These are phyloP conservation scores for Neodidymelliopsis sp. DNA, from an alignment of 2,329 filamentous ascomycete species.

Conservation along the genomic window DNA sequence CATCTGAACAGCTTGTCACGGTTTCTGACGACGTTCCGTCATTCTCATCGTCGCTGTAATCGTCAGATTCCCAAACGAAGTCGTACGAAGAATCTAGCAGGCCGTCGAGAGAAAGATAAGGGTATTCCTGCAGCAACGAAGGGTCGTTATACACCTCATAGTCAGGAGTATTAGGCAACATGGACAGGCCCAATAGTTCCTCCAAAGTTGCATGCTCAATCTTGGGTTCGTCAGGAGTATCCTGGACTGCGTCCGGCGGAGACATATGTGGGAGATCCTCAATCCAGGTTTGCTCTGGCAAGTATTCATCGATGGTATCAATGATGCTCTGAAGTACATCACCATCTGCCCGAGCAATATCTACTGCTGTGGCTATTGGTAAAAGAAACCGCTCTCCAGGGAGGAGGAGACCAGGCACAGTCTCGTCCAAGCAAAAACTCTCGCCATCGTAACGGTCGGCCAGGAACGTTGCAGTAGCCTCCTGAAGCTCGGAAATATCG, in stretches of 20 bases:
- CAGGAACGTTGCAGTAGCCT: conserved; percentile 14
- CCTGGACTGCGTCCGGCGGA: not conserved
- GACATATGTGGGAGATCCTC: not conserved
- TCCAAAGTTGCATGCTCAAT: not conserved
- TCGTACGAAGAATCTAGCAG: not conserved
- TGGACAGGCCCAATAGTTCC: not conserved
- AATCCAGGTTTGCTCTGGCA: not conserved
- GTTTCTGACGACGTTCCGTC: not conserved
- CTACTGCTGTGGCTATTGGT: not conserved
- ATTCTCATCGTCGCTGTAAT: not conserved
- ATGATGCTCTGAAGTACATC: not conserved
- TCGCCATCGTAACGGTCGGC: conserved; percentile 10
- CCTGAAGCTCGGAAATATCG: conserved; percentile 8
- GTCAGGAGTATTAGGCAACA: not conserved
- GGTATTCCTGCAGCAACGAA: not conserved
- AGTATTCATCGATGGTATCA: not conserved
- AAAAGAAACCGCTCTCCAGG: conserved; percentile 8
- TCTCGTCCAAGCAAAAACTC: conserved; percentile 1
- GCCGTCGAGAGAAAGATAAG: not conserved
- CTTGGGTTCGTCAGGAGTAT: not conserved
- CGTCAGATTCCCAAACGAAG: not conserved
- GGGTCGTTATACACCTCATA: not conserved
- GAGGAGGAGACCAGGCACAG: conserved; percentile 1
- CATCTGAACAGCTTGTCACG: not conserved
- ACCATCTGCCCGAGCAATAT: not conserved